These are phyloP conservation scores for Fagus crenata DNA, from an alignment of 306 rosid genomes.

Conservation along the genomic window DNA sequence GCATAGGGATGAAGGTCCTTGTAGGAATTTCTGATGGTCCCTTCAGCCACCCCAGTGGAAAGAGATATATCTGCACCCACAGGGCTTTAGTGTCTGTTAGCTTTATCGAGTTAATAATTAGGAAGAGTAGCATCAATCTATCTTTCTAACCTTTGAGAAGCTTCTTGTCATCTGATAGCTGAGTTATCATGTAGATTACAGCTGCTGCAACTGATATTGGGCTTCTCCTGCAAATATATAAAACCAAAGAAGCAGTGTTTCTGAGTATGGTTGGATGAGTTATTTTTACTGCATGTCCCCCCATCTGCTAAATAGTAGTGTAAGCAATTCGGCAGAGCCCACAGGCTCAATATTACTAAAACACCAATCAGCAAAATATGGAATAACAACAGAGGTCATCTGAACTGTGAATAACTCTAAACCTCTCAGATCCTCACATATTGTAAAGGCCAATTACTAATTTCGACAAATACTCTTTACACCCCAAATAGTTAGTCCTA, in stretches of 20 bases:
- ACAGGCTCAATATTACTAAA: not conserved
- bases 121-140: conserved; percentile 7
- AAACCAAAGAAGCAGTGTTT: not conserved
- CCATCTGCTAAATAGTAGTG: not conserved
- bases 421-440: not conserved
- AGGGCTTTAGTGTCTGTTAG: not conserved
- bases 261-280: no score
- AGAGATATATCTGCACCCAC: conserved; percentile 72
- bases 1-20: conserved; percentile 86
- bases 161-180: conserved; percentile 86
- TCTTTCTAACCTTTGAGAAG: conserved; percentile 70
- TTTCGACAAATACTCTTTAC: not conserved
- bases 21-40: conserved; percentile 87
- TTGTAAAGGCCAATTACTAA: no score
- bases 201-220: conserved; percentile 96
- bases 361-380: not conserved
- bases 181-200: conserved; percentile 82
- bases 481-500: no score
- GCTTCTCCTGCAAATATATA: conserved; percentile 68
- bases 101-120: not conserved
- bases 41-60: conserved; percentile 96
- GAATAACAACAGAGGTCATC: not conserved
- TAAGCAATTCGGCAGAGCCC: not conserved
- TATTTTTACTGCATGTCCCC: not conserved
- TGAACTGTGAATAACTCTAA: not conserved